Evolutionary conservation across 2,329 filamentous ascomycete genomes (phyloP).

Genomic region (Polychaeton citri): DNA sequence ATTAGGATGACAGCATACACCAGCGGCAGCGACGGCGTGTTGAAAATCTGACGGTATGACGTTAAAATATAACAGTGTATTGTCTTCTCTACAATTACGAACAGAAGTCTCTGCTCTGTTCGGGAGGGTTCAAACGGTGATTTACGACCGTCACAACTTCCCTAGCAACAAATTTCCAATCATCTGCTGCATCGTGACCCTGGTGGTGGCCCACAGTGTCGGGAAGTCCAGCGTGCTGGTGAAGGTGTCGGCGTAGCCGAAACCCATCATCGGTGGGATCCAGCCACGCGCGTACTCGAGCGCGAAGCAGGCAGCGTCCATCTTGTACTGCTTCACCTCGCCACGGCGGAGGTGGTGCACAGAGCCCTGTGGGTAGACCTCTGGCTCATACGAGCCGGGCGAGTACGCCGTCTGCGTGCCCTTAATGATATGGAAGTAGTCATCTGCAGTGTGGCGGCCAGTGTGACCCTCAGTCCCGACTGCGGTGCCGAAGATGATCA

Average conservation of each 20-base stretch:
- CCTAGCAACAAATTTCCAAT: constrained; percentile 53
- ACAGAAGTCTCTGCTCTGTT: too few species aligned
- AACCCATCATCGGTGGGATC: constrained; percentile 88
- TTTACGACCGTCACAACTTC: constrained; percentile 36
- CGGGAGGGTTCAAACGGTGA: too few species aligned
- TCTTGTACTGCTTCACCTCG: constrained; percentile 68
- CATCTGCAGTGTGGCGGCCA: constrained; percentile 79
- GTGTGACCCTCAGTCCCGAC: constrained; percentile 79
- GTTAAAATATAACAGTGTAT: too few species aligned
- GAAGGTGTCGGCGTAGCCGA: constrained; percentile 73
- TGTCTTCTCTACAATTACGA: too few species aligned
- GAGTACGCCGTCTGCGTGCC: constrained; percentile 67
- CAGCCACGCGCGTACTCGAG: constrained; percentile 76
- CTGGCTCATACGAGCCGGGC: constrained; percentile 50
- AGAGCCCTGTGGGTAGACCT: constrained; percentile 55
- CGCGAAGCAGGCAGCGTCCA: constrained; percentile 64
- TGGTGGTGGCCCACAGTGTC: constrained; percentile 70
- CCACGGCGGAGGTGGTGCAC: constrained; percentile 63
- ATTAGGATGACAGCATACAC: too few species aligned
- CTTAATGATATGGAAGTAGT: constrained; percentile 84
- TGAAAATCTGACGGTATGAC: too few species aligned
- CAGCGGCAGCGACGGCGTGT: too few species aligned
- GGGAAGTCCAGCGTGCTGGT: constrained; percentile 70
- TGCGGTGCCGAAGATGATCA: constrained; percentile 76
- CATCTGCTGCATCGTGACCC: constrained; percentile 65